Conservation (phyloP, 176 grass and related monocot species). For the Thalia dealbata region DNA sequence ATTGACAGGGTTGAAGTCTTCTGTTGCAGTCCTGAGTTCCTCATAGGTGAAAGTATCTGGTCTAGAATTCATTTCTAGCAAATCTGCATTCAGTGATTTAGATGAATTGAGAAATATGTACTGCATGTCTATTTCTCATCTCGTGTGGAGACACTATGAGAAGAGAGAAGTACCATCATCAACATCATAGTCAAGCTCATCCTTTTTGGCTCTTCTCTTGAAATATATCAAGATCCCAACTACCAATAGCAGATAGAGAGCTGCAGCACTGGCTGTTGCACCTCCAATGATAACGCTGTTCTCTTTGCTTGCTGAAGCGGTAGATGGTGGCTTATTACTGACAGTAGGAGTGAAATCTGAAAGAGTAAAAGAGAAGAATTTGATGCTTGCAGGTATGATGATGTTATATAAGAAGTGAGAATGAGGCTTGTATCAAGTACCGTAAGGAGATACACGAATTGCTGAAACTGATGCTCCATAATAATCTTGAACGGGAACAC, state of each 20-base stretch:
- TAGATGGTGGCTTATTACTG: constrained; percentile 15
- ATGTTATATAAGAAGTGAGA: neutral
- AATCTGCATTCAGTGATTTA: constrained; percentile 36
- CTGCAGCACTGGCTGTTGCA: constrained; percentile 28
- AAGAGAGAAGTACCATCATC: neutral
- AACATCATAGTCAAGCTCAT: neutral
- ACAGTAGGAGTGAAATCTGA: constrained; percentile 70
- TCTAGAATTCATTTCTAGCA: constrained; percentile 35
- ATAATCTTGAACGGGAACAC: constrained; percentile 48
- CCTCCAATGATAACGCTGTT: constrained; percentile 43
- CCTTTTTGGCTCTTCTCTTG: constrained; percentile 14
- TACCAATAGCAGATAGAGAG: constrained; percentile 35
- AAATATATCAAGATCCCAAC: constrained; percentile 14
- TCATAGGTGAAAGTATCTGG: constrained; percentile 55
- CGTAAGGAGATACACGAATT: constrained; percentile 58
- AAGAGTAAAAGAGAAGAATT: neutral
- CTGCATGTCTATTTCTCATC: neutral
- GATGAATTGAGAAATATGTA: neutral
- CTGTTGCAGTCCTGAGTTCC: constrained; percentile 57
- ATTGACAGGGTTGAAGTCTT: constrained; percentile 54
- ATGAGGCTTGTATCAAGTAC: neutral
- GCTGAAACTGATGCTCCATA: constrained; percentile 67
- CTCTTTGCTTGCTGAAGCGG: constrained; percentile 11
- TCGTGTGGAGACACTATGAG: neutral
- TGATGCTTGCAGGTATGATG: neutral